A percentile compares a stretch with the other conserved stretches of the same genome.
phyloP scores from a whole-genome alignment of 2,329 filamentous ascomycete genomes.

The Pseudocercospora fuligena region DNA sequence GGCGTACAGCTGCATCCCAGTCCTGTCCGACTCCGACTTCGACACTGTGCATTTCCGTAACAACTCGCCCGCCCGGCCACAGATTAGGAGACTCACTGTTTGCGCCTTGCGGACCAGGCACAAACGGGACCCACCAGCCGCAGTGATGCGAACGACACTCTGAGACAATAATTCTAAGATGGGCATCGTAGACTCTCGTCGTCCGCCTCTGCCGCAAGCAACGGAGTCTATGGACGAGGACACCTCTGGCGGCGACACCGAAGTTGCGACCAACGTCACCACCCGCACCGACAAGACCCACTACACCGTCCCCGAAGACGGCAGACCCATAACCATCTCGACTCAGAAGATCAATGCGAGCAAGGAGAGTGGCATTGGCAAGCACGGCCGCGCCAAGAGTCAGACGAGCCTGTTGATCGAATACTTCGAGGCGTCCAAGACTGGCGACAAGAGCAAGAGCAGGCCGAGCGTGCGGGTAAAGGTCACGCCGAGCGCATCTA shows the following conservation, averaged over 20 bases:
- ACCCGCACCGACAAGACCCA: slow-evolving; percentile 71
- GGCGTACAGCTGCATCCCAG: slow-evolving; percentile 5
- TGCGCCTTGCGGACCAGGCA: slow-evolving; percentile 6
- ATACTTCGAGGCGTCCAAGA: slow-evolving; percentile 85
- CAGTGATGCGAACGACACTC: slow-evolving; percentile 14
- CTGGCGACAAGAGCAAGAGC: slow-evolving; percentile 63
- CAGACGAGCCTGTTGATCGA: slow-evolving; percentile 93
- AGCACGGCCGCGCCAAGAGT: slow-evolving; percentile 63
- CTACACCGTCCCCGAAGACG: slow-evolving; percentile 83
- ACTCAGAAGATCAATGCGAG: slow-evolving; percentile 64
- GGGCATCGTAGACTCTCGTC: slow-evolving; percentile 27
- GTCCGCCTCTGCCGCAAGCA: slow-evolving; percentile 72
- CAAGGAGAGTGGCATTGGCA: slow-evolving; percentile 56
- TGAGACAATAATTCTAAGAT: slow-evolving; percentile 23
- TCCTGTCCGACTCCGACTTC: slow-evolving; percentile 3
- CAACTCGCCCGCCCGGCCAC: slow-evolving; percentile 9
- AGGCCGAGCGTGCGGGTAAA: slow-evolving; percentile 81
- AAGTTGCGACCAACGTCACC: slow-evolving; percentile 70
- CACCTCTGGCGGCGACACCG: slow-evolving; percentile 51
- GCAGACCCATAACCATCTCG: slow-evolving; percentile 88
- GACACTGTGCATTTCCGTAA: not conserved
- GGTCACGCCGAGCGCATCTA: slow-evolving; percentile 74
- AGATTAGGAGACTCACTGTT: not conserved
- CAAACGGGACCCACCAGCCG: slow-evolving; percentile 5
- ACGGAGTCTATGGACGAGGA: slow-evolving; percentile 69